Conservation (phyloP, 495 filamentous ascomycete genomes). For the Xylaria palmicola region DNA sequence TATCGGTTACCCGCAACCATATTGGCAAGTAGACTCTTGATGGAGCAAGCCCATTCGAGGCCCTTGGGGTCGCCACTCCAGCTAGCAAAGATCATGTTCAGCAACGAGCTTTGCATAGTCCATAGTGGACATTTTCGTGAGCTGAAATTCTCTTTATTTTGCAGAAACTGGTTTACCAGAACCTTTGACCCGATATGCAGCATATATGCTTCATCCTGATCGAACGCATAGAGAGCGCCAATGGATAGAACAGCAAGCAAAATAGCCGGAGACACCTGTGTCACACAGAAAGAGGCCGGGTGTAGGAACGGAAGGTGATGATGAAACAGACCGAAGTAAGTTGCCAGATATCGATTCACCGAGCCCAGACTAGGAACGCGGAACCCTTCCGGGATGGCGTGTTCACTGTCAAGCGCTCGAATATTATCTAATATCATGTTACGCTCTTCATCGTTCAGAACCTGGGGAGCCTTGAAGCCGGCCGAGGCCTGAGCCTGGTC, state of each 20-base stretch:
- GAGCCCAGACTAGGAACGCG: constrained; percentile 74
- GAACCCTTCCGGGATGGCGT: constrained; percentile 84
- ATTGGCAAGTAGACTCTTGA: constrained; percentile 95
- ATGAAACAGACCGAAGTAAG: constrained; percentile 96
- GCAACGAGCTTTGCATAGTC: constrained; percentile 92
- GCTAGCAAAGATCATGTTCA: constrained; percentile 99
- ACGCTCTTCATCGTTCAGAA: constrained; percentile 74
- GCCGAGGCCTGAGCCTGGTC: constrained; percentile 56
- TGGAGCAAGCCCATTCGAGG: constrained; percentile 96
- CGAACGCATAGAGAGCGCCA: constrained; percentile 93
- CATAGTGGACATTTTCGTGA: constrained; percentile 97
- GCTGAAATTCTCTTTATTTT: constrained; percentile 97
- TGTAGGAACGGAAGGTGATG: constrained; percentile 96
- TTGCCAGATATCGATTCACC: constrained; percentile 86
- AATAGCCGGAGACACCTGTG: constrained; percentile 72
- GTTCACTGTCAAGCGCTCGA: constrained; percentile 71
- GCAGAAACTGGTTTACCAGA: constrained; percentile 91
- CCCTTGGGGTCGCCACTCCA: constrained; percentile 99
- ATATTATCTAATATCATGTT: constrained; percentile 83
- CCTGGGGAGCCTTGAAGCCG: constrained; percentile 66
- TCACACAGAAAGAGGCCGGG: constrained; percentile 84
- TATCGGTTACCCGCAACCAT: constrained; percentile 98
- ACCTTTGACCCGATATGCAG: constrained; percentile 98
- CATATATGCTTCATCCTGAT: constrained; percentile 91
- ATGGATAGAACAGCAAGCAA: constrained; percentile 92